Evolutionary conservation across 192 early-diverging fungal species (phyloP), one percentile per base, ranked within the genome.

Genomic region (Ambispora gerdemannii): DNA sequence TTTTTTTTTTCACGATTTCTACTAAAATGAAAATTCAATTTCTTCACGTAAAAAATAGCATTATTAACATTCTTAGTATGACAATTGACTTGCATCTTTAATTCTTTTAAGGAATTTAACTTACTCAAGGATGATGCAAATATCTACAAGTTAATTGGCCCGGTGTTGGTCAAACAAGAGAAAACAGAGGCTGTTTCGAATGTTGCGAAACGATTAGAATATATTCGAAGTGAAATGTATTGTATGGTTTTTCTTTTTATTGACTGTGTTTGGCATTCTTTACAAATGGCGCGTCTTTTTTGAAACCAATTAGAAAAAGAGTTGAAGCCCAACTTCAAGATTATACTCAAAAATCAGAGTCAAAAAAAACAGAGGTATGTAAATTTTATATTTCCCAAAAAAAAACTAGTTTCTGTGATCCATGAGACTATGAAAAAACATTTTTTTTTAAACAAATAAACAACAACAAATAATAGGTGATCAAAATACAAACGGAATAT

Each of bases 101-200:
- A n/a, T n/a, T n/a, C n/a, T n/a, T n/a, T n/a, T 6, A 67, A 93
- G 84, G 97, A 99, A 84, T 96, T 99, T 77, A 84, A 89, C 69
- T 64, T 84, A 22, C 76, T 99, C 64, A 86, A 92, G 33, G 86
- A 87, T 27, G 90, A 90, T 52, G 82, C 95, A 31, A 90, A 87
- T 56, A 89, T 99, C 22, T 99, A 93, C 85, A 99, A 99, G 74
- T 80, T 99, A 61, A 91, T 95, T 69, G 97, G 97, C 0, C 97
- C 97, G 25, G 95, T 96, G 13, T 81, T 99, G 28, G 91, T 97
- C 11, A 95, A 91, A 80, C 95, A 99, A 76, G 95, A 96, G 3
- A 85, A 82, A 66, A 53, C 77, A 4, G 97, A 99, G 76, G 95
- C 97, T 11, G 77, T 72, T 19, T 76, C 83, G 11, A 97, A 99